Evolutionary conservation across 139 green algal genomes (phyloP).

Genomic region (Edaphochlamys debaryana): DNA sequence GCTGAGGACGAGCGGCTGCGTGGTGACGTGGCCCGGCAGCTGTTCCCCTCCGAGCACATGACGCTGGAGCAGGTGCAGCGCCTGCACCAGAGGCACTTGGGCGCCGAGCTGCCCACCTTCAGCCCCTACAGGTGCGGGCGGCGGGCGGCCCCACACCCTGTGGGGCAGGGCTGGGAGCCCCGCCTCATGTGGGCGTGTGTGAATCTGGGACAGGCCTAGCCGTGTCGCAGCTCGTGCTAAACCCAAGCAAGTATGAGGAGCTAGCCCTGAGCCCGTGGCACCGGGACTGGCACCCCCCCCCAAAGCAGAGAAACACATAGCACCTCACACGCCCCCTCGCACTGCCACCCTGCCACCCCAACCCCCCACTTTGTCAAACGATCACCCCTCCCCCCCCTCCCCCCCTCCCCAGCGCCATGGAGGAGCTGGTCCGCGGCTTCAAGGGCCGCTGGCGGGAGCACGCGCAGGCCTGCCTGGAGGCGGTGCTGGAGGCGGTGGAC

Average conservation of each 20-base stretch:
- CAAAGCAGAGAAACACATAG: too few species aligned
- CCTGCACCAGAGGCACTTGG: conserved; percentile 5
- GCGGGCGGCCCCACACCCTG: too few species aligned
- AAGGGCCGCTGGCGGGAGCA: not conserved
- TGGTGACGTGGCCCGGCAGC: not conserved
- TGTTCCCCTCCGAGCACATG: not conserved
- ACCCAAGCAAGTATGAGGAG: too few species aligned
- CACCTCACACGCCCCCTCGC: too few species aligned
- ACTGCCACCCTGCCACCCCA: too few species aligned
- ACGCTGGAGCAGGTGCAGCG: not conserved
- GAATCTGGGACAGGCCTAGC: too few species aligned
- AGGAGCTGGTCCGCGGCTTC: not conserved
- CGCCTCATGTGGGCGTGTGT: too few species aligned
- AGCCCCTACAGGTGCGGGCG: conserved; percentile 17
- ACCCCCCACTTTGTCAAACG: too few species aligned
- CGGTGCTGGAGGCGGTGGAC: not conserved
- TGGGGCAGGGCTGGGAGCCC: too few species aligned
- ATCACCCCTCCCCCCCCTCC: not conserved
- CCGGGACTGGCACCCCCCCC: too few species aligned
- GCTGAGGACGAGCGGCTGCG: not conserved
- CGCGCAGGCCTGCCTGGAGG: not conserved
- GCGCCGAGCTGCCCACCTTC: conserved; percentile 44
- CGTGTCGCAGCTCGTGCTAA: too few species aligned
- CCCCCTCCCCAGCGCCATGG: not conserved
- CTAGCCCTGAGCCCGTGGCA: too few species aligned